Evolutionary conservation across 179 eudicot genomes (phyloP), one percentile per base, ranked within the genome.

Genomic region (Beta macrorhiza): DNA sequence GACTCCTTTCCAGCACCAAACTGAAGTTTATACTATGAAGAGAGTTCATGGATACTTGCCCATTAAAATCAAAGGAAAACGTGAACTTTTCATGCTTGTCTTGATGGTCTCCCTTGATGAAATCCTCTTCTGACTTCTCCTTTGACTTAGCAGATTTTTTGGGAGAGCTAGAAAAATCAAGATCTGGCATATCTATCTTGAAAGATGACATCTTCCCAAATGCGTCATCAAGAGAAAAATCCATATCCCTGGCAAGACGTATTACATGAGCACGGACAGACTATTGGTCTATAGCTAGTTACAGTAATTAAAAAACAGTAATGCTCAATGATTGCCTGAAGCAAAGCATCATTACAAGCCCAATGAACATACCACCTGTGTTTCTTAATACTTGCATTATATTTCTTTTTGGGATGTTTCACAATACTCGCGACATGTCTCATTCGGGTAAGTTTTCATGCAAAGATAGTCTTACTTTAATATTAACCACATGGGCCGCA

Each of bases 201-300:
- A 95, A 89, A 65, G 98, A 90, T 78, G 97, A 82, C 65, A 95
- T 84, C 87, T 92, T 95, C 67, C 86, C 97, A 83, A 93, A 88
- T 64, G 89, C 94, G 81, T 84, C 91, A 82, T 91, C 93, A 67
- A 95, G 91, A 79, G 89, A 79, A 78, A 95, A 95, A 87, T 93
- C 94, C 89, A 89, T 83, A 85, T 93, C 98, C 92, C 98, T 95
- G 87, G 63, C 12, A 74, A 70, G 78, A 77, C 67, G 29, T 57
- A 52, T 67, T 20, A 51, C 70, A 76, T 72, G 55, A 81, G 75
- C 49, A 49, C 55, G 75, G 14, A 42, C 19, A 20, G 53, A 53
- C 29, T 67, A 75, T 42, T 53, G 73, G 20, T 57, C 22, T 25
- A 74, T 29, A 47, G 32, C 53, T 62, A 47, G 32, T 15, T 76